These are phyloP conservation scores for Camelina sativa DNA, from an alignment of 345 rosid species.

Conservation along the genomic window DNA sequence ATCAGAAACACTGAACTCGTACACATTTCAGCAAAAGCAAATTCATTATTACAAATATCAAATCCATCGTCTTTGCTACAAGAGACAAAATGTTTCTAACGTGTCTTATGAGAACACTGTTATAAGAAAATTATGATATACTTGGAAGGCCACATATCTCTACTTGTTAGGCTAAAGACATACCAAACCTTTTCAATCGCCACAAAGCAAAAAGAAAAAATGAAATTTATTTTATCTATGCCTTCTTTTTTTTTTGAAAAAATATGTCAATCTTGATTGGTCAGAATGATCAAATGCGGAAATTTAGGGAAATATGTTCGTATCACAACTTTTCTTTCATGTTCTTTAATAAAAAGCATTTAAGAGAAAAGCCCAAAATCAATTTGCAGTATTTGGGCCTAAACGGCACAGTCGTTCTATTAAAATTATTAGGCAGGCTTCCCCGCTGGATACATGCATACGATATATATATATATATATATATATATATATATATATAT, in stretches of 20 bases:
- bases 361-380: not conserved
- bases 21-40: conserved; percentile 13
- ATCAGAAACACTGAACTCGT: conserved; percentile 17
- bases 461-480: too few relatives aligned
- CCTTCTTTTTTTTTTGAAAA: not conserved
- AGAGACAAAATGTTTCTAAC: conserved; percentile 21
- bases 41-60: conserved; percentile 1
- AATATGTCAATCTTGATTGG: not conserved
- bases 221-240: not conserved
- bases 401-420: not conserved
- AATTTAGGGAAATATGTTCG: not conserved
- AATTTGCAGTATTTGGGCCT: not conserved
- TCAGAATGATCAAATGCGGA: not conserved
- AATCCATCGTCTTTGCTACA: conserved; percentile 13
- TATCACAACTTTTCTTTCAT: not conserved
- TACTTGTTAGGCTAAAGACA: conserved; percentile 44
- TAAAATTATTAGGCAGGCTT: too few relatives aligned
- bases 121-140: conserved; percentile 19
- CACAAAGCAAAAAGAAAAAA: not conserved
- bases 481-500: too few relatives aligned
- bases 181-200: conserved; percentile 39
- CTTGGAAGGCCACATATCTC: conserved; percentile 34
- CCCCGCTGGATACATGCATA: too few relatives aligned
- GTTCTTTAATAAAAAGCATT: not conserved
- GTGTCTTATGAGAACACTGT: conserved; percentile 10